Conservation (phyloP, 768 basidiomycete species). For the Suillus bovinus region DNA sequence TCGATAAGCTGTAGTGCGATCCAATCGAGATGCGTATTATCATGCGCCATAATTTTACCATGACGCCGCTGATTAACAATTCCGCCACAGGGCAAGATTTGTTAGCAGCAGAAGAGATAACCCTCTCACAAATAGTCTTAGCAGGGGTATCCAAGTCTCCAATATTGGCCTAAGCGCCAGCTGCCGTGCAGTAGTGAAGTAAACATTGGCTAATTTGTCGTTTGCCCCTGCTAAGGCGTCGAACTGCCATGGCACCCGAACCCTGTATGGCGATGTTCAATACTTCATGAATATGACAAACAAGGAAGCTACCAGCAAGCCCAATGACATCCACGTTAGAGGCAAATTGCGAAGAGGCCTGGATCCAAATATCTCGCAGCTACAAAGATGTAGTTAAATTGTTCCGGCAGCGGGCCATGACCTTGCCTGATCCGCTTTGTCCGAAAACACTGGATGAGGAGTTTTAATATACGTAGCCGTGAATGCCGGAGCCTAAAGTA, state of each 20-base stretch:
- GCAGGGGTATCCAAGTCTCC: slow-evolving; percentile 57
- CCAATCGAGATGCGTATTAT: slow-evolving; percentile 47
- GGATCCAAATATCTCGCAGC: slow-evolving; percentile 48
- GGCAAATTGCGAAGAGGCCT: slow-evolving; percentile 17
- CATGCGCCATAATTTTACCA: slow-evolving; percentile 42
- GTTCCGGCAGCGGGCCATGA: background rate
- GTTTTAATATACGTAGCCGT: slow-evolving; percentile 48
- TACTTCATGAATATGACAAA: slow-evolving; percentile 1
- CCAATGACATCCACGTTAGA: slow-evolving; percentile 82
- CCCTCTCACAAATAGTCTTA: slow-evolving; percentile 52
- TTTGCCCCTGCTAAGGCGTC: slow-evolving; percentile 47
- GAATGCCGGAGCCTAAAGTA: slow-evolving; percentile 50
- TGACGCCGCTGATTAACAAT: slow-evolving; percentile 42
- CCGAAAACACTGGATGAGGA: slow-evolving; percentile 56
- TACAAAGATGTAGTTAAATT: slow-evolving; percentile 18
- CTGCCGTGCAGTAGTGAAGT: slow-evolving; percentile 53
- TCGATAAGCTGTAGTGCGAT: slow-evolving; percentile 56
- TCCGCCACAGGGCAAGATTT: slow-evolving; percentile 3
- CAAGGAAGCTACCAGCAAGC: slow-evolving; percentile 49
- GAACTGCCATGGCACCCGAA: slow-evolving; percentile 50
- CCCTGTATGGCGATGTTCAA: slow-evolving; percentile 34
- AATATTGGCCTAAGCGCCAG: slow-evolving; percentile 55
- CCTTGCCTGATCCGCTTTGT: slow-evolving; percentile 53
- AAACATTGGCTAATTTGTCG: slow-evolving; percentile 57
- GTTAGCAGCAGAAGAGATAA: slow-evolving; percentile 6